Base-by-base conservation (phyloP, 2,329 filamentous ascomycete genomes). In the Curvularia hawaiiensis region DNA sequence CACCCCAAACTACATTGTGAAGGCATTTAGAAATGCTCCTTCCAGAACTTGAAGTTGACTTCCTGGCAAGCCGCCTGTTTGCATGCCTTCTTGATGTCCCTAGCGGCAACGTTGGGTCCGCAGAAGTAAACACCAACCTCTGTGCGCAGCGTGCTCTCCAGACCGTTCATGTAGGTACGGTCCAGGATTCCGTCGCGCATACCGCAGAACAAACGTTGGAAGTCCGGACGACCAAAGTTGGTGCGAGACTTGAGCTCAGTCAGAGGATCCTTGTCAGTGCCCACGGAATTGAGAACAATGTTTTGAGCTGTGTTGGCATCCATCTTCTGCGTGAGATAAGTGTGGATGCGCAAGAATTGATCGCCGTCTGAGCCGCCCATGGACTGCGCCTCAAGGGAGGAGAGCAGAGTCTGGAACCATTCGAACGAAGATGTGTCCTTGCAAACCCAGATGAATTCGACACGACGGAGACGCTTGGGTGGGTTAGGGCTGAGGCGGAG, bases 371-470 rank as follows among this genome's bases (percentile, higher is more conserved):
- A 59, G 7, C 74, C 75, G 68, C 88, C 85, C 58, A 86, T 83
- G 49, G 90, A 93, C 75, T 99, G 95, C 35, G 88, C 84, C 78
- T 99, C 95, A 22, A 99, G 89, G 0, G 91, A 96, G 0, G 90
- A 91, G 16, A 99, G 85, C 0, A 99, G 87, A 1, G 90, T 92
- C 76, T 99, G 95, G 83, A 99, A 98, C 95, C 95, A 99, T 79
- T 98, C 95, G 72, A 99, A 99, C 0, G 93, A 97, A 33, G 86
- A 90, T 0, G 93, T 97, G 72, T 97, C 93, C 77, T 91, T 95
- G 84, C 94, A 97, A 50, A 98, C 89, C 95, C 95, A 99, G 81
- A 99, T 96, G 79, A 99, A 99, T 77, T 99, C 95, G 31, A 99
- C 94, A 76, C 95, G 90, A 58, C 92, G 90, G 46, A 99, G 88